Evolutionary conservation across 2,329 filamentous ascomycete species (phyloP).

Genomic region (Tolypocladium pustulatum): DNA sequence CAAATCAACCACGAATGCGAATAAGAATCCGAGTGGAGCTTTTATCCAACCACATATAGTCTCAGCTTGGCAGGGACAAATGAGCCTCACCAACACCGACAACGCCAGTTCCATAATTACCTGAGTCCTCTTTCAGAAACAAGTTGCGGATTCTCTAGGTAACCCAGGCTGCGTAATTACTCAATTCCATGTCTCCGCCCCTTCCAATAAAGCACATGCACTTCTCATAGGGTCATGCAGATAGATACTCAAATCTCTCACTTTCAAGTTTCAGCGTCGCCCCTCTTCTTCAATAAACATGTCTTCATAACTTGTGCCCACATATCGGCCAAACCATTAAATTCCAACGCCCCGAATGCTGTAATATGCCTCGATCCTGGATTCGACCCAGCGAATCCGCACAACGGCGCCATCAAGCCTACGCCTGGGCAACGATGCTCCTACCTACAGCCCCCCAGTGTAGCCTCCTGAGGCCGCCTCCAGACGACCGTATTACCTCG

Average conservation of each 20-base stretch:
- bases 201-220: not conserved
- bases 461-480: constrained; percentile 40
- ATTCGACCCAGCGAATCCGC: not conserved
- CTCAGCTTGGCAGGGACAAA: not conserved
- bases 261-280: not conserved
- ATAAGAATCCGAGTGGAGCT: not conserved
- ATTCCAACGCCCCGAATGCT: not conserved
- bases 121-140: not conserved
- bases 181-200: not conserved
- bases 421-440: constrained; percentile 34
- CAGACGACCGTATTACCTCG: constrained; percentile 41
- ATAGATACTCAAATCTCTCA: not conserved
- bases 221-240: not conserved
- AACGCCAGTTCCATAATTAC: not conserved
- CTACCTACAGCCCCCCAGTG: constrained; percentile 42
- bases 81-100: not conserved
- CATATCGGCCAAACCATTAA: not conserved
- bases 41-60: not conserved
- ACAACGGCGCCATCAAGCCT: not conserved
- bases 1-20: not conserved
- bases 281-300: not conserved
- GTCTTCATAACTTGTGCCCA: not conserved
- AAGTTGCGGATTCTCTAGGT: not conserved
- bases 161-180: not conserved
- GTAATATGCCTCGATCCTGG: not conserved